A percentile compares a stretch with the other conserved stretches of the same genome.
Evolutionary conservation across 495 filamentous ascomycete species (phyloP).

Genomic region (Halenospora varia): DNA sequence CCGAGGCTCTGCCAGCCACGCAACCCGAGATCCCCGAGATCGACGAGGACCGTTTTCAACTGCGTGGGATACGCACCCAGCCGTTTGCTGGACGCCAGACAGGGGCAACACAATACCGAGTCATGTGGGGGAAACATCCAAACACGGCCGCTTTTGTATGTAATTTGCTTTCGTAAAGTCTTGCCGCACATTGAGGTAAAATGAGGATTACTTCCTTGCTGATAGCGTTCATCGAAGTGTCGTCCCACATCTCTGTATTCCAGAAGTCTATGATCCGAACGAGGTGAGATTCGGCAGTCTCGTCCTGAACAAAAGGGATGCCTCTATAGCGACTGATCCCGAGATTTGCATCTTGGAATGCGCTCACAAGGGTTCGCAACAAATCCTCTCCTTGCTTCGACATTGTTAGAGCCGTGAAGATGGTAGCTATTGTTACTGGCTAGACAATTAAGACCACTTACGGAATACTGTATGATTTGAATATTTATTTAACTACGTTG

Average conservation of each 20-base stretch:
- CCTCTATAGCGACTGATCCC: not conserved
- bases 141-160: not conserved
- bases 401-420: not conserved
- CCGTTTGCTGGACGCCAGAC: too few species aligned
- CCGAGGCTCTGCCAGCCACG: too few species aligned
- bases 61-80: too few species aligned
- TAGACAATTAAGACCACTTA: not conserved
- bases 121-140: too few species aligned
- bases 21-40: too few species aligned
- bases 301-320: conserved; percentile 5
- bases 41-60: too few species aligned
- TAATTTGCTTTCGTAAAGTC: conserved; percentile 6
- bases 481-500: too few species aligned
- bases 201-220: conserved; percentile 12
- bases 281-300: conserved; percentile 8
- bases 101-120: too few species aligned
- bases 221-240: conserved; percentile 3
- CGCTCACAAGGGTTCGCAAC: not conserved
- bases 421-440: too few species aligned
- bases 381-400: conserved; percentile 4
- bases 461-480: conserved; percentile 1
- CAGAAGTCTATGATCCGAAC: conserved; percentile 7
- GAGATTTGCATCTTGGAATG: conserved; percentile 3
- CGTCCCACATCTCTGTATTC: conserved; percentile 6
- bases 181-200: conserved; percentile 10